Conservation (phyloP, 345 rosid species). For the Pugionium dolabratum region DNA sequence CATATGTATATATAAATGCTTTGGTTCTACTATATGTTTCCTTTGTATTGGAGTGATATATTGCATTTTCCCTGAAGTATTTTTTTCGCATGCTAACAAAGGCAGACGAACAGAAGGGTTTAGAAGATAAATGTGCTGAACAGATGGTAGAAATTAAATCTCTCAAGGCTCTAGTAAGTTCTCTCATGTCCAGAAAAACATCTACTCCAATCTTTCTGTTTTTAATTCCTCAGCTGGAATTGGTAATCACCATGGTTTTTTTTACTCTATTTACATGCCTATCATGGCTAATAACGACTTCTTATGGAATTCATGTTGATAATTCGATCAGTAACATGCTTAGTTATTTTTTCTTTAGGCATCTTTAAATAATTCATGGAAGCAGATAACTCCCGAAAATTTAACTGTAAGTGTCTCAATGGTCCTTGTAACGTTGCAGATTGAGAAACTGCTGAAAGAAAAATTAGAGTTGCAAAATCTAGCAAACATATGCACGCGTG, state of each 20-base stretch:
- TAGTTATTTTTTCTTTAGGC: slow-evolving; percentile 5
- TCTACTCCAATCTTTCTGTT: slow-evolving; percentile 1
- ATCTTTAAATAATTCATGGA: slow-evolving; percentile 4
- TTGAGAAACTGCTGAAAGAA: slow-evolving; percentile 77
- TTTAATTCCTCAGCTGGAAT: not conserved
- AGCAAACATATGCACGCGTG: slow-evolving; percentile 72
- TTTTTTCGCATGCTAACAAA: slow-evolving; percentile 45
- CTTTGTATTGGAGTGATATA: slow-evolving; percentile 8
- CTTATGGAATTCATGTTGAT: slow-evolving; percentile 18
- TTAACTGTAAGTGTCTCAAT: slow-evolving; percentile 22
- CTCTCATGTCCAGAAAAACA: slow-evolving; percentile 5
- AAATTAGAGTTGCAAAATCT: slow-evolving; percentile 66
- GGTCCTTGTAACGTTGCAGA: slow-evolving; percentile 51
- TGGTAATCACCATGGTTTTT: not conserved
- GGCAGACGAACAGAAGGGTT: slow-evolving; percentile 64
- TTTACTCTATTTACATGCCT: not conserved
- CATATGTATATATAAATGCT: slow-evolving; percentile 1
- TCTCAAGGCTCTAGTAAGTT: slow-evolving; percentile 61
- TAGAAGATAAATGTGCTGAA: slow-evolving; percentile 61
- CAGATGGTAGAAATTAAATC: slow-evolving; percentile 70
- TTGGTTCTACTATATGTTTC: not conserved
- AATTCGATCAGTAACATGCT: slow-evolving; percentile 15
- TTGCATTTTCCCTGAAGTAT: slow-evolving; percentile 25
- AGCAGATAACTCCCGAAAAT: slow-evolving; percentile 13
- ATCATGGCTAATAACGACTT: slow-evolving; percentile 10